Conservation (phyloP, 768 basidiomycete genomes). For the Psilocybe cyanescens region DNA sequence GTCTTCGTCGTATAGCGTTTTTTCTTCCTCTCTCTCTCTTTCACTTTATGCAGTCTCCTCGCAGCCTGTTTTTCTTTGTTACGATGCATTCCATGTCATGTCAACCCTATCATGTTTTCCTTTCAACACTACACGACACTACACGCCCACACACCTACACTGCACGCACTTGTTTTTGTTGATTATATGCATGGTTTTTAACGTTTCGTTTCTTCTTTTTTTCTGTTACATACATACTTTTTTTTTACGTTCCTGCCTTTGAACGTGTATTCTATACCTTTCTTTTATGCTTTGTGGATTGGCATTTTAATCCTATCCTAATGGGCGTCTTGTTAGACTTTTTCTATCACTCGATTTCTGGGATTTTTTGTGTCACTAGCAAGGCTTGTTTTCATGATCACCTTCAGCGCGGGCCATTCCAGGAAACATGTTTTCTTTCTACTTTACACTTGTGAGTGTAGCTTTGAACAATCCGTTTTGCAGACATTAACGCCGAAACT, state of each 20-base stretch:
- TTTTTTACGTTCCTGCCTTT: background rate
- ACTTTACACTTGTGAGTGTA: no score
- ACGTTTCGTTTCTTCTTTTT: background rate
- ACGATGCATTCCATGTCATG: background rate
- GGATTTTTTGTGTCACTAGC: no score
- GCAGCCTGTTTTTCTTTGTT: background rate
- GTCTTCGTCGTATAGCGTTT: background rate
- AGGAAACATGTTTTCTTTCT: no score
- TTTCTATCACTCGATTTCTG: no score
- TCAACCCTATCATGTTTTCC: background rate
- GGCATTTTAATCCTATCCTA: background rate
- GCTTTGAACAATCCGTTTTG: no score
- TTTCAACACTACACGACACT: background rate
- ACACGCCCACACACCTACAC: background rate
- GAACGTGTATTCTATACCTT: background rate
- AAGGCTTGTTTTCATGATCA: no score
- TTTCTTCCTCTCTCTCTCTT: background rate
- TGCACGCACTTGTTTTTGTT: background rate
- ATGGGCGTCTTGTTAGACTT: background rate
- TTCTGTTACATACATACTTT: background rate
- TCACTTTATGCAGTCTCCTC: background rate
- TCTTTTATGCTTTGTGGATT: background rate
- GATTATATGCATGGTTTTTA: background rate
- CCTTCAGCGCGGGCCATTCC: no score
- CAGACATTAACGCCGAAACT: no score